Evolutionary conservation across 176 grass and related monocot species (phyloP).

Genomic region (Eragrostis curvula): DNA sequence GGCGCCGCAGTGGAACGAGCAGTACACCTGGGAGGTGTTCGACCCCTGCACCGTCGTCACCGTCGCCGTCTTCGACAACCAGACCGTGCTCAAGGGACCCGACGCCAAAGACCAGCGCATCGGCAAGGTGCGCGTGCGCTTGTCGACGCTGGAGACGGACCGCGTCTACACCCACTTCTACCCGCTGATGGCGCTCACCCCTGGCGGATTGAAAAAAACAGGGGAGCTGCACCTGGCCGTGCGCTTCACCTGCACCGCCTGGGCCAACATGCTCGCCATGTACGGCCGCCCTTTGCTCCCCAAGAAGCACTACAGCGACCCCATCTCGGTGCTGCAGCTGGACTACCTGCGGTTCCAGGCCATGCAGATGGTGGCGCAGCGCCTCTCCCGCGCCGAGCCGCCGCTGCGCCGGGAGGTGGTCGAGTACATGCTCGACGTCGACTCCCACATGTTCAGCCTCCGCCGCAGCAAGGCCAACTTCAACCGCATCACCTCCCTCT

Average conservation of each 20-base stretch:
- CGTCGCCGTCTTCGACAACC: conserved; percentile 65
- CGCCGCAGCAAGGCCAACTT: conserved; percentile 83
- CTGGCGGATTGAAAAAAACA: conserved; percentile 65
- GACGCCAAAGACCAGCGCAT: conserved; percentile 61
- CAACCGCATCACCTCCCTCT: conserved; percentile 52
- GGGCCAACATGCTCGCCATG: conserved; percentile 69
- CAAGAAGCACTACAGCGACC: conserved; percentile 76
- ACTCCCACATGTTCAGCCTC: conserved; percentile 84
- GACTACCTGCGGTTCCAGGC: conserved; percentile 61
- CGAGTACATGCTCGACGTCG: conserved; percentile 89
- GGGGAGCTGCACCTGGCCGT: conserved; percentile 78
- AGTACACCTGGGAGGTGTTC: conserved; percentile 93
- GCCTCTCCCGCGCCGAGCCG: conserved; percentile 54
- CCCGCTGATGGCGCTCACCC: conserved; percentile 52
- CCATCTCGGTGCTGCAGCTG: conserved; percentile 62
- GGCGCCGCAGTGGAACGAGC: conserved; percentile 70
- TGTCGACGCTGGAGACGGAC: conserved; percentile 58
- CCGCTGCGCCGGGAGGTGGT: conserved; percentile 76
- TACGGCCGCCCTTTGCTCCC: conserved; percentile 69
- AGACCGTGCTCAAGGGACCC: no score
- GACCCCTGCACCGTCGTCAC: conserved; percentile 74
- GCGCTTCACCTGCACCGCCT: conserved; percentile 80
- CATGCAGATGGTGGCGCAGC: conserved; percentile 57
- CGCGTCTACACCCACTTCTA: conserved; percentile 73
- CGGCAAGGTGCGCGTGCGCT: conserved; percentile 75